Evolutionary conservation across 2,329 filamentous ascomycete genomes (phyloP).

Genomic region (Neonectria sp.): DNA sequence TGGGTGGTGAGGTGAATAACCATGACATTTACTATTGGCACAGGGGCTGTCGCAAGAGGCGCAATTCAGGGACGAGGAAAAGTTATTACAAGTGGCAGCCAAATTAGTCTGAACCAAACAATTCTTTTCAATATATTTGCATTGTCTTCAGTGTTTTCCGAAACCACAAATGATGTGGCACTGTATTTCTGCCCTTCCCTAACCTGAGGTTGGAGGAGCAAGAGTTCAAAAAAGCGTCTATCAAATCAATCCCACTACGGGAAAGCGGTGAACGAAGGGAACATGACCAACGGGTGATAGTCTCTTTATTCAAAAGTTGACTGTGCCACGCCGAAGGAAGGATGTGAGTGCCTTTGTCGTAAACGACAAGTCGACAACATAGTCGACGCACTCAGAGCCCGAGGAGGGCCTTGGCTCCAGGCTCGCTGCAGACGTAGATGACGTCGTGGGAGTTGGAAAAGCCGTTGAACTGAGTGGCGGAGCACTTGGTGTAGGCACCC

Average conservation of each 20-base stretch:
- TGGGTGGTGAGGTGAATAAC: not conserved
- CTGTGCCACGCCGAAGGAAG: not conserved
- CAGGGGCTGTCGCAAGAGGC: not conserved
- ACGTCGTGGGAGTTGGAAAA: conserved; percentile 94
- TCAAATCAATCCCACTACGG: conserved; percentile 31
- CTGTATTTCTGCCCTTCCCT: not conserved
- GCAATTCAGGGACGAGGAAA: not conserved
- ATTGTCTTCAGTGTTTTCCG: not conserved
- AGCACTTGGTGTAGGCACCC: conserved; percentile 99
- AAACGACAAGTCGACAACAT: not conserved
- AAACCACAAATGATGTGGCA: conserved; percentile 1
- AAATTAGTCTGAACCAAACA: not conserved
- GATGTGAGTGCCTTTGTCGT: not conserved
- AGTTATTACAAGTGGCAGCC: not conserved
- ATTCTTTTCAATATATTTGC: conserved; percentile 1
- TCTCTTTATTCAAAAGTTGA: not conserved
- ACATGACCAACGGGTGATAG: conserved; percentile 17
- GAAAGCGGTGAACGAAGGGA: conserved; percentile 38
- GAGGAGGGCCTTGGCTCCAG: conserved; percentile 84
- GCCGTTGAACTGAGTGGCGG: conserved; percentile 97
- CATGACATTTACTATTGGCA: not conserved
- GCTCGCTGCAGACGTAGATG: conserved; percentile 95
- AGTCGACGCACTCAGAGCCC: conserved; percentile 34
- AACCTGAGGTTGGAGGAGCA: not conserved
- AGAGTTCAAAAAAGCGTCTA: conserved; percentile 26